Evolutionary conservation across 306 rosid genomes (phyloP).

Genomic region (Sicyos baderoa): DNA sequence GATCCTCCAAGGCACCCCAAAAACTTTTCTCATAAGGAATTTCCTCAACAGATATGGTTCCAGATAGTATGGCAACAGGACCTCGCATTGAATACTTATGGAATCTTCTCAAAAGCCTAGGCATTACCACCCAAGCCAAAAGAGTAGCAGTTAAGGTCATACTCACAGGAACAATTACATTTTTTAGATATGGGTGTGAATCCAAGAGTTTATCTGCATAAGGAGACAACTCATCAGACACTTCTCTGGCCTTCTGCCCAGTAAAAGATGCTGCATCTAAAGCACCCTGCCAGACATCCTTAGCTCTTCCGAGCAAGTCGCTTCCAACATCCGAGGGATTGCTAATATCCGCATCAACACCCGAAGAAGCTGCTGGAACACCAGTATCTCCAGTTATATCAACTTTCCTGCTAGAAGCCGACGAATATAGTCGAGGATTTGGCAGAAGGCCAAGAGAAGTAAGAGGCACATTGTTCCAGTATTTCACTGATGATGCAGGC

Average conservation of each 20-base stretch:
- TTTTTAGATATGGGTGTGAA: constrained; percentile 55
- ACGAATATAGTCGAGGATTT: constrained; percentile 35
- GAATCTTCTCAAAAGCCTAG: constrained; percentile 61
- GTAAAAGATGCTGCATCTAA: constrained; percentile 44
- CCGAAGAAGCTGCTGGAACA: constrained; percentile 44
- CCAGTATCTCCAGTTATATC: constrained; percentile 31
- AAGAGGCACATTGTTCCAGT: constrained; percentile 28
- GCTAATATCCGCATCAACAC: constrained; percentile 34
- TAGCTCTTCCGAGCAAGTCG: constrained; percentile 49
- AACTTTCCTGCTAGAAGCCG: constrained; percentile 37
- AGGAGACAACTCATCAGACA: constrained; percentile 54
- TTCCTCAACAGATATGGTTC: constrained; percentile 27
- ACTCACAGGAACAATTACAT: constrained; percentile 57
- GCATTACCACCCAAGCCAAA: constrained; percentile 83
- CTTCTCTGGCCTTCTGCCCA: constrained; percentile 54
- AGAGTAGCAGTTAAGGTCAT: constrained; percentile 50
- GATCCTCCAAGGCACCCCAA: constrained; percentile 96
- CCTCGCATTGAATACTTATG: constrained; percentile 59
- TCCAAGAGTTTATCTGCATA: constrained; percentile 53
- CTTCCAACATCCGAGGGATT: constrained; percentile 30
- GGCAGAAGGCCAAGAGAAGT: constrained; percentile 22
- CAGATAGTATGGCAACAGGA: constrained; percentile 41
- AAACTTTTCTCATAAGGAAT: constrained; percentile 73
- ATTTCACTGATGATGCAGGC: constrained; percentile 22
- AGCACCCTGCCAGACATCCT: constrained; percentile 52